These are phyloP conservation scores for Ceratocystis variospora DNA, from an alignment of 2,329 filamentous ascomycete genomes.

Conservation along the genomic window DNA sequence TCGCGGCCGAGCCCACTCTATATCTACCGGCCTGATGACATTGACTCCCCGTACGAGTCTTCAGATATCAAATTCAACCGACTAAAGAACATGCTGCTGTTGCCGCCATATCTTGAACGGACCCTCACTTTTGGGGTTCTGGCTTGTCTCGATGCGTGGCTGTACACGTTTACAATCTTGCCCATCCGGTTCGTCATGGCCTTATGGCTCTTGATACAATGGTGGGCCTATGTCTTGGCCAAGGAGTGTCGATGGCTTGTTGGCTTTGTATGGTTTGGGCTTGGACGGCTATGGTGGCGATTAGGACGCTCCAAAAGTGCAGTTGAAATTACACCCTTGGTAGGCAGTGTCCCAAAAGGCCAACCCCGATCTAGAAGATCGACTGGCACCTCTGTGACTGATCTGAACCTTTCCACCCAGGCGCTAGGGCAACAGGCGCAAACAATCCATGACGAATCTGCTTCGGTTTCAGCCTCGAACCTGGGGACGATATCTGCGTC, in stretches of 20 bases:
- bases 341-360: background rate
- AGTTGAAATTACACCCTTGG: background rate
- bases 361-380: background rate
- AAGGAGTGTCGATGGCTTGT: slow-evolving; percentile 60
- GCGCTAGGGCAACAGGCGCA: background rate
- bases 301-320: background rate
- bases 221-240: slow-evolving; percentile 59
- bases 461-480: background rate
- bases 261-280: slow-evolving; percentile 64
- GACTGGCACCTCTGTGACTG: background rate
- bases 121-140: slow-evolving; percentile 77
- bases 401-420: background rate
- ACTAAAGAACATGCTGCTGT: slow-evolving; percentile 70
- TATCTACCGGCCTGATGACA: slow-evolving; percentile 44
- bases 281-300: slow-evolving; percentile 63
- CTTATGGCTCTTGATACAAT: slow-evolving; percentile 57
- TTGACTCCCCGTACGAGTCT: slow-evolving; percentile 69
- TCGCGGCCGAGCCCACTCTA: slow-evolving; percentile 51
- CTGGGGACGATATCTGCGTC: background rate
- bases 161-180: slow-evolving; percentile 91
- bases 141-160: slow-evolving; percentile 88
- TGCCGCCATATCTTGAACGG: slow-evolving; percentile 71
- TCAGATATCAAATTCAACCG: slow-evolving; percentile 85
- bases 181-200: slow-evolving; percentile 80
- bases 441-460: background rate